A percentile compares a stretch with the other conserved stretches of the same genome.
Evolutionary conservation across 495 filamentous ascomycete genomes (phyloP).

Genomic region (Penicillium macrosclerotiorum): DNA sequence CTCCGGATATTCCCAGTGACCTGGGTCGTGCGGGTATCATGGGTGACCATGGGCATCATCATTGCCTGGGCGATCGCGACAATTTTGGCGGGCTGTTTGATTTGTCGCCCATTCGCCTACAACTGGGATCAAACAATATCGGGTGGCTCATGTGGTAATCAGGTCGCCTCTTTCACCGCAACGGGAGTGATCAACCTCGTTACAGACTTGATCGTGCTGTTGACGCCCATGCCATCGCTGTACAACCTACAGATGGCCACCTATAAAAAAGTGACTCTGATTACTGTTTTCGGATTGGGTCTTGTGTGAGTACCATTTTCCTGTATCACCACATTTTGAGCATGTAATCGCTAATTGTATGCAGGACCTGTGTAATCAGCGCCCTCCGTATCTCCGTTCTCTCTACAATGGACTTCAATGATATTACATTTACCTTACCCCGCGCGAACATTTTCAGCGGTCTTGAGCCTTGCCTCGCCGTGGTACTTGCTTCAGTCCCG

Average conservation of each 20-base stretch:
- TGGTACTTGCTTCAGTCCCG: too few relatives aligned
- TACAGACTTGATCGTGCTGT: conserved; percentile 49
- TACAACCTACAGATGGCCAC: conserved; percentile 44
- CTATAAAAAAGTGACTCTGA: conserved; percentile 47
- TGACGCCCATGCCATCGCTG: conserved; percentile 48
- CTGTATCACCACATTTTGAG: too few relatives aligned
- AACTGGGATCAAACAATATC: conserved; percentile 44
- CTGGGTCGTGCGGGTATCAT: conserved; percentile 7
- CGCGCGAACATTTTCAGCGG: too few relatives aligned
- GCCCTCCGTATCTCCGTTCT: too few relatives aligned
- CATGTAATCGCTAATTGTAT: too few relatives aligned
- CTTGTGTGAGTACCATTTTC: conserved; percentile 51
- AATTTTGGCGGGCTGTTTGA: conserved; percentile 10
- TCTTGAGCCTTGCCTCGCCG: too few relatives aligned
- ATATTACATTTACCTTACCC: too few relatives aligned
- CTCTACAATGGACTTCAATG: too few relatives aligned
- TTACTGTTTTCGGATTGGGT: conserved; percentile 47
- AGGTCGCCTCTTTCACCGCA: conserved; percentile 41
- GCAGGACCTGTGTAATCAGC: too few relatives aligned
- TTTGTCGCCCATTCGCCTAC: conserved; percentile 47
- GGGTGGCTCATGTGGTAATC: conserved; percentile 48
- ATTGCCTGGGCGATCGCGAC: conserved; percentile 14
- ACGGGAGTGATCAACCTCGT: conserved; percentile 50
- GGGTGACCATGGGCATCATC: conserved; percentile 1
- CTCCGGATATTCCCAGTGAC: conserved; percentile 17